Base-by-base conservation (phyloP, 352 stramenopile species). In the Pythium rhizo-oryzae region DNA sequence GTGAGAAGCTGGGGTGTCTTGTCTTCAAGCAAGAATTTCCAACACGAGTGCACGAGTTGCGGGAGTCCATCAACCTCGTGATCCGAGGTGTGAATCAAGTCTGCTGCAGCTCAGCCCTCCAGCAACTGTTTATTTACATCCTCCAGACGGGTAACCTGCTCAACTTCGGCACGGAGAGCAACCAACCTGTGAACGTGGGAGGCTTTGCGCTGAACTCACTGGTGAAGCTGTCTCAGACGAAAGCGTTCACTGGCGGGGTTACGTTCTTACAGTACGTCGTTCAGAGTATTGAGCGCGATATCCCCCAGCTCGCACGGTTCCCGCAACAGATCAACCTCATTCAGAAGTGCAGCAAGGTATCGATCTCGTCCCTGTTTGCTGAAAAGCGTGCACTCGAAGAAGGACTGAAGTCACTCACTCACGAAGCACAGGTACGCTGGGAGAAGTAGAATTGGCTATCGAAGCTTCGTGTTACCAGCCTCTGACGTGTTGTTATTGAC, bases 211-310 rank as follows among this genome's bases (percentile, higher is more conserved):
- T 96, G 21, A 77, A 75, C 18, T 96, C 87, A 13, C 70, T 96
- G 49, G 83, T 93, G 41, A 96, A 94, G 70, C 77, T 96, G 44
- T 96, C 87, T 15, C 87, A 96, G 72, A 96, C 87, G 0, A 96
- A 94, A 70, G 87, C 85, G 24, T 96, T 96, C 53, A 81, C 90
- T 13, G 87, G 87, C 12, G 83, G 85, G 8, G 88, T 88, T 49
- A 94, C 87, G 15, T 90, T 96, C 61, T 74, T 94, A 56, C 87
- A 96, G 50, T 96, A 93, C 60, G 76, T 96, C n/a, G 85, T 96
- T 23, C 84, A 96, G 68, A 91, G 82, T 24, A 90, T 94, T 52
- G 87, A 96, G 65, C 79, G 85, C 18, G 87, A 95, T 28, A 83
- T 90, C 21, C 87, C 87, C 6, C 72, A 90, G 18, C 77, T 95